phyloP scores from a whole-genome alignment of 2,329 filamentous ascomycete genomes.

The Magnaporthales sp. region DNA sequence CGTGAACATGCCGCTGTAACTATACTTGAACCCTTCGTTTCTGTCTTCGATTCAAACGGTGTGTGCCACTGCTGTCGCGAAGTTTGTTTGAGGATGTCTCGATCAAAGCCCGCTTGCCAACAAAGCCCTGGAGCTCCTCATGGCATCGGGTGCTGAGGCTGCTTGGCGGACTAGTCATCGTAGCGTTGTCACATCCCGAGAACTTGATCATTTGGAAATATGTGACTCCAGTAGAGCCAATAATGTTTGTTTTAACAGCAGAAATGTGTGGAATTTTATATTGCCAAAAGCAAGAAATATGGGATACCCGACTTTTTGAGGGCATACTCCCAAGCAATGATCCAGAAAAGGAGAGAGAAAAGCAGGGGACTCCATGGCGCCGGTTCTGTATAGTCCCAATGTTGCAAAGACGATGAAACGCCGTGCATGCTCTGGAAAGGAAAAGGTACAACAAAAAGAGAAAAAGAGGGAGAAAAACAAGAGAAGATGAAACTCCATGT shows the following conservation, averaged over 20 bases:
- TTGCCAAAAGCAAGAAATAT: not conserved
- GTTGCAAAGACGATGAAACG: not conserved
- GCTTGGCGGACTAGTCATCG: not conserved
- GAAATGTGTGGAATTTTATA: not conserved
- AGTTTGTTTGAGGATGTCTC: not conserved
- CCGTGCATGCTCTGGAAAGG: not conserved
- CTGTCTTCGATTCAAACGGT: not conserved
- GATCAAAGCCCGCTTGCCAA: not conserved
- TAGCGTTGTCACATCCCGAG: not conserved
- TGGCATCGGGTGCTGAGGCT: not conserved
- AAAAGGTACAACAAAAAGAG: not conserved
- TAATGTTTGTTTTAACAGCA: not conserved
- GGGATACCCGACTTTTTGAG: not conserved
- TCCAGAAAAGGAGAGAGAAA: not conserved
- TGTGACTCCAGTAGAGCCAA: not conserved
- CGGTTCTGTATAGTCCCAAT: slow-evolving; percentile 2
- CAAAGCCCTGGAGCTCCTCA: not conserved
- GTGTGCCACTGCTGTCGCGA: no score
- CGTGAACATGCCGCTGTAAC: not conserved
- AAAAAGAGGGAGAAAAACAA: not conserved
- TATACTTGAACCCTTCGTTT: not conserved
- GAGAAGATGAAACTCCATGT: not conserved
- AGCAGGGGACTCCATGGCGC: not conserved
- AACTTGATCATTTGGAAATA: not conserved
- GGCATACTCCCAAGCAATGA: not conserved